phyloP scores from a whole-genome alignment of 352 stramenopile species.

The Phytophthora litchii region DNA sequence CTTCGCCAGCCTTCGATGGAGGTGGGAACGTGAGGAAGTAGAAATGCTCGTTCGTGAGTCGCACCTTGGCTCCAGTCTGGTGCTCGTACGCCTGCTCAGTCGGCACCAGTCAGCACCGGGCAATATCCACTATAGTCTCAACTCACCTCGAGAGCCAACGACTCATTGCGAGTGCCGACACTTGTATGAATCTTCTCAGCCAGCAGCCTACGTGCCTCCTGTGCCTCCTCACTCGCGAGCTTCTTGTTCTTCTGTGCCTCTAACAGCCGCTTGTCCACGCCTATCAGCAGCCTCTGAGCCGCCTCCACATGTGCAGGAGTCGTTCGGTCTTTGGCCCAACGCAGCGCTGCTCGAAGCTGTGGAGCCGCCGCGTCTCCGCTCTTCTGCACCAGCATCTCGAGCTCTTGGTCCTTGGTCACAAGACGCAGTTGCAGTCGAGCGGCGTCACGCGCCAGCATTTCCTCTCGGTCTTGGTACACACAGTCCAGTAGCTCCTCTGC shows the following conservation, averaged over 20 bases:
- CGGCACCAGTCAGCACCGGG: background rate
- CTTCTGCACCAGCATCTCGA: constrained; percentile 57
- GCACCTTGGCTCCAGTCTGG: constrained; percentile 60
- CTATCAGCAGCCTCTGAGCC: constrained; percentile 42
- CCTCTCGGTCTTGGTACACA: constrained; percentile 70
- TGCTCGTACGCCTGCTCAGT: constrained; percentile 55
- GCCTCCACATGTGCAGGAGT: constrained; percentile 32
- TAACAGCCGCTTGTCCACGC: constrained; percentile 49
- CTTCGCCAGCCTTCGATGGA: constrained; percentile 4
- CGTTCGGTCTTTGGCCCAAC: constrained; percentile 48
- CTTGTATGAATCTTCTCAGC: constrained; percentile 67
- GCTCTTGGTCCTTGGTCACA: constrained; percentile 63
- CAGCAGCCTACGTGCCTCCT: constrained; percentile 47
- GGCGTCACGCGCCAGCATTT: constrained; percentile 58
- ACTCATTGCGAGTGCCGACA: constrained; percentile 72
- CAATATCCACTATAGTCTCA: background rate
- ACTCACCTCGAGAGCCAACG: constrained; percentile 56
- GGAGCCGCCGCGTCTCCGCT: constrained; percentile 41
- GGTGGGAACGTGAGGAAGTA: constrained; percentile 71
- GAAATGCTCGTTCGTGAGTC: constrained; percentile 70
- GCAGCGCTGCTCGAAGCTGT: constrained; percentile 54
- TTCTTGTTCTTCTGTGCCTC: constrained; percentile 48
- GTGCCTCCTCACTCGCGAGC: constrained; percentile 45
- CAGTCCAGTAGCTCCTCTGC: constrained; percentile 49
- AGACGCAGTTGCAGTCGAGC: constrained; percentile 47